These are phyloP conservation scores for Penicillium salamii DNA, from an alignment of 495 filamentous ascomycete species.

Conservation along the genomic window DNA sequence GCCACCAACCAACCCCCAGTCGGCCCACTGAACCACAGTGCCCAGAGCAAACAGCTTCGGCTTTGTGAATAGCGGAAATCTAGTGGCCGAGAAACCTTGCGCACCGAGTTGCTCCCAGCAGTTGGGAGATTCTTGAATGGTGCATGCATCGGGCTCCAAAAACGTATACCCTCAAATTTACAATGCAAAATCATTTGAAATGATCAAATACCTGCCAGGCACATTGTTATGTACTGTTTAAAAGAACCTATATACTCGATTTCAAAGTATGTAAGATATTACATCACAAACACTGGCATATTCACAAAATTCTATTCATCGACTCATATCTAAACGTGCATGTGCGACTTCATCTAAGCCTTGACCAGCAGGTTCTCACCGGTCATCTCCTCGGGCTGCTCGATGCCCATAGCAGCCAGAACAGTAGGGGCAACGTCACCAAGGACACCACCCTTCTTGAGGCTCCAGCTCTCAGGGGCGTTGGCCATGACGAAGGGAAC, in stretches of 20 bases:
- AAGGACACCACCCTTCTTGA: constrained; percentile 83
- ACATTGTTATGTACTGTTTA: too few species aligned
- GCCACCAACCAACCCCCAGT: background rate
- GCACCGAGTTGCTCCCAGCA: background rate
- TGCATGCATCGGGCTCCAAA: constrained; percentile 2
- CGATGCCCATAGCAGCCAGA: constrained; percentile 84
- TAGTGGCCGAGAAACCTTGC: background rate
- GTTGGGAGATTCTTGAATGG: background rate
- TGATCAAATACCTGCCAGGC: background rate
- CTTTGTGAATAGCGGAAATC: background rate
- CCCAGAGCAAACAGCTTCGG: background rate
- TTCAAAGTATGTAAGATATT: too few species aligned
- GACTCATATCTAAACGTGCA: constrained; percentile 18
- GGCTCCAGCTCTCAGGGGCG: constrained; percentile 81
- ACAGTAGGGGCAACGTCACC: constrained; percentile 96
- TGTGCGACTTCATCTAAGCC: constrained; percentile 30
- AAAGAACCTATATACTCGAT: too few species aligned
- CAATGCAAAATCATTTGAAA: constrained; percentile 7
- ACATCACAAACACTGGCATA: background rate
- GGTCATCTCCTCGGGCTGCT: constrained; percentile 88
- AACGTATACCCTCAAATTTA: constrained; percentile 17
- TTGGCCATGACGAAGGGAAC: constrained; percentile 99
- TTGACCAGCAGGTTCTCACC: constrained; percentile 81
- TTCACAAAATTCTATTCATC: constrained; percentile 23
- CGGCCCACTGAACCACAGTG: background rate